Conservation (phyloP, 192 early-diverging fungal species). For the Kickxella alabastrina region DNA sequence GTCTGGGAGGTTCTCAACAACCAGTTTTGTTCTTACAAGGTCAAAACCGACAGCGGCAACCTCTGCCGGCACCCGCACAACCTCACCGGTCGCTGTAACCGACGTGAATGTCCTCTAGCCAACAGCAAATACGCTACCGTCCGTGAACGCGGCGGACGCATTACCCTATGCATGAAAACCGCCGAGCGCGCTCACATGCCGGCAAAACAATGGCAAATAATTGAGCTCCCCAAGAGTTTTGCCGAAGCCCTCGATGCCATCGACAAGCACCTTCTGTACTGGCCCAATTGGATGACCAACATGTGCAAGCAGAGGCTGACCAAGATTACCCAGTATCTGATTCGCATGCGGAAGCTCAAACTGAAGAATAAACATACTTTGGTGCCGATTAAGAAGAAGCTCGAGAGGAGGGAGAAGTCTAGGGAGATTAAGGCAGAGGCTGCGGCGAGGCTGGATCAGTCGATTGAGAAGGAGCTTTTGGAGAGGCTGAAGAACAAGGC, state of each 20-base stretch:
- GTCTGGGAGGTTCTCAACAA: slow-evolving; percentile 96
- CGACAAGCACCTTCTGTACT: slow-evolving; percentile 86
- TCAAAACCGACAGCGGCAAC: slow-evolving; percentile 85
- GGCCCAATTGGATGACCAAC: slow-evolving; percentile 87
- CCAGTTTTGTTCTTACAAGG: slow-evolving; percentile 98
- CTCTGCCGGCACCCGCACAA: slow-evolving; percentile 97
- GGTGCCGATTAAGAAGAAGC: slow-evolving; percentile 89
- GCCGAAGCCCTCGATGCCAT: slow-evolving; percentile 78
- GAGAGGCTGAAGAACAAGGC: slow-evolving; percentile 88
- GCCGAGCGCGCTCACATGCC: slow-evolving; percentile 94
- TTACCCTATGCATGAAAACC: slow-evolving; percentile 93
- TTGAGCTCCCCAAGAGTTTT: slow-evolving; percentile 88
- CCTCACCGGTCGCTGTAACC: slow-evolving; percentile 92
- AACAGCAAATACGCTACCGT: slow-evolving; percentile 95
- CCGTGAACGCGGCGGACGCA: slow-evolving; percentile 73
- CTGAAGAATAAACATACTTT: slow-evolving; percentile 75
- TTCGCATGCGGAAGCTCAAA: slow-evolving; percentile 86
- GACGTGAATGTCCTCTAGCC: slow-evolving; percentile 90
- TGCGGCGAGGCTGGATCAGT: slow-evolving; percentile 84
- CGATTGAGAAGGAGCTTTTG: slow-evolving; percentile 95
- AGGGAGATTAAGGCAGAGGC: slow-evolving; percentile 88
- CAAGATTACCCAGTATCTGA: slow-evolving; percentile 94
- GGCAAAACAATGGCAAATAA: slow-evolving; percentile 87
- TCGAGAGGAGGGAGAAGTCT: slow-evolving; percentile 80
- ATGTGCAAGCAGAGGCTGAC: slow-evolving; percentile 97